Percentiles rank a stretch among this genome's conserved stretches.
Conservation (phyloP, 2,329 filamentous ascomycete species). For the Coleophoma crateriformis region DNA sequence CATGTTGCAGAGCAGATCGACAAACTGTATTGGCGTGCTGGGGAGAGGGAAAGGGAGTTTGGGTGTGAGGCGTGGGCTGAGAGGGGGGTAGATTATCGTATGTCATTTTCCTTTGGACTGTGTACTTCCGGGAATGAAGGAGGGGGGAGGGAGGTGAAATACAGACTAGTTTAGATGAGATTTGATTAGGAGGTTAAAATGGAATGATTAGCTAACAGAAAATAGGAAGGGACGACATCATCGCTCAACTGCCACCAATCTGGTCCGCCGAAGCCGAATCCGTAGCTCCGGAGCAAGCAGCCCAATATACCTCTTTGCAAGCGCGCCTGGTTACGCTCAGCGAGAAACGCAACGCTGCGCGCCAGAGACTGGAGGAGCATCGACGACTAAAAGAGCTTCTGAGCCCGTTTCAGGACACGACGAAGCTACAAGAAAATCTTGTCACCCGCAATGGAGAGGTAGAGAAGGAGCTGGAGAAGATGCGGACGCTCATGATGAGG, state of each 20-base stretch:
- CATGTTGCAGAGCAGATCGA: constrained; percentile 72
- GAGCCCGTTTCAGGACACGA: constrained; percentile 40
- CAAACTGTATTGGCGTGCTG: constrained; percentile 50
- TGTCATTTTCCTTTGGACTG: constrained; percentile 3
- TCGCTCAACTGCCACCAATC: constrained; percentile 20
- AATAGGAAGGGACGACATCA: constrained; percentile 15
- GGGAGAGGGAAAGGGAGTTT: constrained; percentile 26
- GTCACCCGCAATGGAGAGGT: constrained; percentile 60
- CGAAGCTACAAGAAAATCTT: constrained; percentile 57
- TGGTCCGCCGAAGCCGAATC: constrained; percentile 30
- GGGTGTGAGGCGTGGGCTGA: constrained; percentile 35
- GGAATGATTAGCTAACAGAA: background rate
- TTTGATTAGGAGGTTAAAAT: too few species aligned
- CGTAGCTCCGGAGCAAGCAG: constrained; percentile 32
- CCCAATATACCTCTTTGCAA: constrained; percentile 45
- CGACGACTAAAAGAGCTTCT: constrained; percentile 45
- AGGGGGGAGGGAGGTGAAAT: too few species aligned
- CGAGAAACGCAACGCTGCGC: constrained; percentile 32
- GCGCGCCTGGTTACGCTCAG: constrained; percentile 44
- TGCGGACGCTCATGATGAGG: constrained; percentile 56
- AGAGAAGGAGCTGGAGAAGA: constrained; percentile 60
- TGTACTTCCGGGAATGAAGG: background rate
- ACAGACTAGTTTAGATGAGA: too few species aligned
- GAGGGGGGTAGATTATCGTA: constrained; percentile 27
- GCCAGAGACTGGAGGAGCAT: constrained; percentile 39